Conservation (phyloP, 345 rosid genomes). For the Geranium rotundifolium region DNA sequence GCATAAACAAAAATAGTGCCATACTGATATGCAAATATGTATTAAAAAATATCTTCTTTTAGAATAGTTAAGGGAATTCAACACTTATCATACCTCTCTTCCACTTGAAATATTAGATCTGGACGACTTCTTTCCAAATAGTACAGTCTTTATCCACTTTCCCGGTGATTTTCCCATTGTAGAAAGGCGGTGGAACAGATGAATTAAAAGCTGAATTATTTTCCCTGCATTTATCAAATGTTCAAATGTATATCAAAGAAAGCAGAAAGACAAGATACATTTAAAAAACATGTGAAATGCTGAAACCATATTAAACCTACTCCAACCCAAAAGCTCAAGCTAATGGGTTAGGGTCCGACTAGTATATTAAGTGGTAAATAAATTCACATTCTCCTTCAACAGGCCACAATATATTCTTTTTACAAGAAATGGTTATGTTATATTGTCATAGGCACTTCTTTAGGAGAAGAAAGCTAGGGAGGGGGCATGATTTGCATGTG, state of each 20-base stretch:
- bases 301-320: neutral
- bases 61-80: no score
- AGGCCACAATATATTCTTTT: no score
- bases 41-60: neutral
- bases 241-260: slow-evolving; percentile 3
- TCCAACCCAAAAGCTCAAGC: no score
- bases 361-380: no score
- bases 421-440: no score
- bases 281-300: slow-evolving; percentile 1
- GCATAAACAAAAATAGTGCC: neutral
- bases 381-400: no score
- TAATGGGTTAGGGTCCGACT: no score
- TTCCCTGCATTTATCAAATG: slow-evolving; percentile 9
- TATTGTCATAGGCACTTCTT: no score
- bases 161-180: slow-evolving; percentile 69
- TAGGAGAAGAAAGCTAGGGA: no score
- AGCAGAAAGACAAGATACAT: neutral
- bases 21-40: neutral
- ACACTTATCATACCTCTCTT: slow-evolving; percentile 54
- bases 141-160: slow-evolving; percentile 73
- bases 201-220: slow-evolving; percentile 16
- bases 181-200: slow-evolving; percentile 11
- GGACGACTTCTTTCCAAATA: slow-evolving; percentile 75
- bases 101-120: slow-evolving; percentile 46
- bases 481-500: no score